phyloP scores from a whole-genome alignment of 768 basidiomycete species.

The Myochromella boudieri region DNA sequence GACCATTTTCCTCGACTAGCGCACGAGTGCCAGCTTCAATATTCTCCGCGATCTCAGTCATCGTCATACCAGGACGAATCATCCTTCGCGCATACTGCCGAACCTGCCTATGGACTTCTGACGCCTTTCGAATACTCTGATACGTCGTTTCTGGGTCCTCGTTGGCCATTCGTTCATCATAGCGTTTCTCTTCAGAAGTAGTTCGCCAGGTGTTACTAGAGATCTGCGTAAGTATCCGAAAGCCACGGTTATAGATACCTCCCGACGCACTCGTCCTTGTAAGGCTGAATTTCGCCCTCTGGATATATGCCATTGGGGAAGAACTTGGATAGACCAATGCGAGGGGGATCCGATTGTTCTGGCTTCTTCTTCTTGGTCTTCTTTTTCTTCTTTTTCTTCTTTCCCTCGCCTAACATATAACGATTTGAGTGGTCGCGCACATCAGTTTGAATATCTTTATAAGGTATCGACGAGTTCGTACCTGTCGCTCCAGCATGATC shows the following conservation, averaged over 20 bases:
- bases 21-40: constrained; percentile 93
- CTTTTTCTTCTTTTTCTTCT: constrained; percentile 94
- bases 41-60: constrained; percentile 90
- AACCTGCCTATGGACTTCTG: constrained; percentile 96
- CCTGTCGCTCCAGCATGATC: neutral
- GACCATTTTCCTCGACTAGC: constrained; percentile 86
- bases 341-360: constrained; percentile 89
- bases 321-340: constrained; percentile 84
- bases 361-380: constrained; percentile 84
- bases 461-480: neutral
- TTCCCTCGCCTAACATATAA: constrained; percentile 45
- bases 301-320: constrained; percentile 87
- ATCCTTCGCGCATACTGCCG: constrained; percentile 76
- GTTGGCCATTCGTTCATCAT: constrained; percentile 73
- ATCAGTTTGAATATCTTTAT: neutral
- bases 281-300: constrained; percentile 88
- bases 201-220: constrained; percentile 84
- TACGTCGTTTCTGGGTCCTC: constrained; percentile 87
- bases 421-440: neutral
- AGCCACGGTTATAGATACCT: constrained; percentile 1
- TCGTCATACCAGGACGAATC: constrained; percentile 91
- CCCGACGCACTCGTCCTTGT: constrained; percentile 81
- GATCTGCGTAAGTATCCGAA: neutral
- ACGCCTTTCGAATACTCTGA: constrained; percentile 84
- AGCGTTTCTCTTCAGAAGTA: constrained; percentile 88